Evolutionary conservation across 2,329 filamentous ascomycete species (phyloP).

Genomic region (Ceratocystis cacaofunesta): DNA sequence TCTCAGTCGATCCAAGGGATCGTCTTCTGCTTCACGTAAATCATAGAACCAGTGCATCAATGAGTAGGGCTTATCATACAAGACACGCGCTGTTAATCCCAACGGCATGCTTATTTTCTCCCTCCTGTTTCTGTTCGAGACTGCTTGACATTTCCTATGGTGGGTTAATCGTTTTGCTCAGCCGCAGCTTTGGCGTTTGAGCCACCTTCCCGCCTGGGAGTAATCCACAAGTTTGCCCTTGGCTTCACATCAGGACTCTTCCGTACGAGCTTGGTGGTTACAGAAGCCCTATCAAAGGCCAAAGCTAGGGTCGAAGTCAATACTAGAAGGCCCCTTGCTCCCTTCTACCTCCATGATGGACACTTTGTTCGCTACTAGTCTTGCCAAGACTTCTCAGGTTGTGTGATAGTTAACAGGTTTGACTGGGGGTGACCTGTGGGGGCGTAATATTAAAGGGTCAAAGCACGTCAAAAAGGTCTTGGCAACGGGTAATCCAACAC

Average conservation of each 20-base stretch:
- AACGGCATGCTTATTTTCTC: too few relatives aligned
- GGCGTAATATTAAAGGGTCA: not conserved
- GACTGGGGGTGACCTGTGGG: not conserved
- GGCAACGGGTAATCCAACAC: not conserved
- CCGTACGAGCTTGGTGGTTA: too few relatives aligned
- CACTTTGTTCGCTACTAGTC: not conserved
- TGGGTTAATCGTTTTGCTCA: not conserved
- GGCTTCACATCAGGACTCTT: too few relatives aligned
- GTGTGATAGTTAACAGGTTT: not conserved
- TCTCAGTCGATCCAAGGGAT: not conserved
- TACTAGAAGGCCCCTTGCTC: too few relatives aligned
- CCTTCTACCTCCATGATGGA: not conserved
- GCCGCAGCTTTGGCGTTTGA: not conserved
- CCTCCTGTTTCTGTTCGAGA: too few relatives aligned
- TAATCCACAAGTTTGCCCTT: too few relatives aligned
- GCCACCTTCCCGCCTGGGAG: not conserved
- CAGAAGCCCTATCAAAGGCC: too few relatives aligned
- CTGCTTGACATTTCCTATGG: not conserved
- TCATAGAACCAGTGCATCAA: too few relatives aligned
- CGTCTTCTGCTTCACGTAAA: not conserved
- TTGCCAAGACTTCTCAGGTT: slow-evolving; percentile 3
- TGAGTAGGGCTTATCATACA: too few relatives aligned
- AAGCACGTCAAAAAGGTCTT: not conserved
- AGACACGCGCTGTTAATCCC: too few relatives aligned
- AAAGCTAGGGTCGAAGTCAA: too few relatives aligned